Evolutionary conservation across 192 early-diverging fungal species (phyloP).

Genomic region (Backusella australiensis): DNA sequence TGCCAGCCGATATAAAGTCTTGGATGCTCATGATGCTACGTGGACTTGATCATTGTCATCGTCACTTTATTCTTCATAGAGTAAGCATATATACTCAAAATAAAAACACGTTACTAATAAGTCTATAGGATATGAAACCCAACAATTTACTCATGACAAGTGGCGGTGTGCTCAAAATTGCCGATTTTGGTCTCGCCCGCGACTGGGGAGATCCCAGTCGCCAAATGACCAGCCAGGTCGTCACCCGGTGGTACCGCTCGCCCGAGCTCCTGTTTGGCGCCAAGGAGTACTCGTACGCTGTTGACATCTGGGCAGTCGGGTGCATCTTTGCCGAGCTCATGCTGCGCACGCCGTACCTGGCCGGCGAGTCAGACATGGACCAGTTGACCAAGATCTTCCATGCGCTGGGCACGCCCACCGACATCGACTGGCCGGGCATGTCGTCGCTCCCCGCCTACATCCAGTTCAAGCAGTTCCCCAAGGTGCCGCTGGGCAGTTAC

Average conservation of each 20-base stretch:
- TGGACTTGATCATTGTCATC: constrained; percentile 90
- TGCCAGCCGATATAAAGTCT: constrained; percentile 89
- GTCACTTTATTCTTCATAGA: constrained; percentile 87
- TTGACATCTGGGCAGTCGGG: constrained; percentile 97
- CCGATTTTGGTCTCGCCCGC: constrained; percentile 98
- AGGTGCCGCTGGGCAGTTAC: constrained; percentile 64
- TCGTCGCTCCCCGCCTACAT: constrained; percentile 67
- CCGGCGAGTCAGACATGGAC: constrained; percentile 78
- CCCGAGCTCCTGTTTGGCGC: constrained; percentile 94
- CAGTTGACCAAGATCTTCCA: constrained; percentile 76
- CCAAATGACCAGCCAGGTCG: constrained; percentile 91
- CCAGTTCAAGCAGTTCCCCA: constrained; percentile 71
- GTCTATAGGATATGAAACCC: constrained; percentile 76
- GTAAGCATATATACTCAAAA: constrained; percentile 29
- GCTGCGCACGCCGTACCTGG: constrained; percentile 86
- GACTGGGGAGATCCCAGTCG: constrained; percentile 83
- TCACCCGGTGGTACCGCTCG: constrained; percentile 95
- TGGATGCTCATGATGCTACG: constrained; percentile 98
- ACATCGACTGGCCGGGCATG: constrained; percentile 82
- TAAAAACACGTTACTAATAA: too few species aligned
- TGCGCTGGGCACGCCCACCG: constrained; percentile 79
- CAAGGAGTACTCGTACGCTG: constrained; percentile 78
- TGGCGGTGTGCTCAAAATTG: constrained; percentile 93
- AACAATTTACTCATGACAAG: constrained; percentile 80
- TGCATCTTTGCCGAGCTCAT: constrained; percentile 99